Evolutionary conservation across 495 filamentous ascomycete species (phyloP).

Genomic region (Penicillium malachiteum): DNA sequence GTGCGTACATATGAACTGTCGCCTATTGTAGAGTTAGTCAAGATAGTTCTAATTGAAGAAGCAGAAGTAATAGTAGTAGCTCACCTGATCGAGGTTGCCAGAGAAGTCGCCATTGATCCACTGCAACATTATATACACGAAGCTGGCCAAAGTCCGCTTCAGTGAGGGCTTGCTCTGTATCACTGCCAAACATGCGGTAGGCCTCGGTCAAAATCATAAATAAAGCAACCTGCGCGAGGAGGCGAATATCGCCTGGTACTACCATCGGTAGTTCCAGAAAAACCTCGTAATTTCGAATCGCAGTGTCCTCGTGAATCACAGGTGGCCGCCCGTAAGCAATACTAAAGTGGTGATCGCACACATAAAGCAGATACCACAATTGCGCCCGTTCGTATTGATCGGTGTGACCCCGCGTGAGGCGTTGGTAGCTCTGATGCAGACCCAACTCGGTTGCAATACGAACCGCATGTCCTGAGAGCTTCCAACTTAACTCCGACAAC

Average conservation of each 20-base stretch:
- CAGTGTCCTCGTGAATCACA: conserved; percentile 53
- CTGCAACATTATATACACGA: conserved; percentile 51
- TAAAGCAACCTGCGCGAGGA: conserved; percentile 56
- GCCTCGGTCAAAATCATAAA: conserved; percentile 58
- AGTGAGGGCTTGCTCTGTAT: conserved; percentile 51
- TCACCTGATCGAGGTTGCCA: conserved; percentile 55
- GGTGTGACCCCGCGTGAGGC: conserved; percentile 40
- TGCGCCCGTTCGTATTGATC: conserved; percentile 53
- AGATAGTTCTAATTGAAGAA: too few relatives aligned
- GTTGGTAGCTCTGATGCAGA: conserved; percentile 51
- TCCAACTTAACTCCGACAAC: conserved; percentile 55
- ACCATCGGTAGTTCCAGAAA: conserved; percentile 49
- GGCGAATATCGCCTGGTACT: conserved; percentile 51
- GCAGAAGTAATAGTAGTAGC: conserved; percentile 5
- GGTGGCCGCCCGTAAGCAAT: conserved; percentile 55
- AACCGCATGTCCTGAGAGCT: conserved; percentile 53
- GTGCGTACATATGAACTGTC: conserved; percentile 54
- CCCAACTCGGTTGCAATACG: conserved; percentile 55
- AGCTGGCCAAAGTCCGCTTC: conserved; percentile 54
- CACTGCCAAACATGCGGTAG: conserved; percentile 57
- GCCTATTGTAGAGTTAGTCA: conserved; percentile 23
- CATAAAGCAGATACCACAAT: conserved; percentile 53
- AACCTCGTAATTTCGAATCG: conserved; percentile 51
- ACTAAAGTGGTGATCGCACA: conserved; percentile 57
- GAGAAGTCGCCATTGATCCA: conserved; percentile 57